Conservation (phyloP, 1,284 basidiomycete species). For the Cutaneotrichosporon cyanovorans region DNA sequence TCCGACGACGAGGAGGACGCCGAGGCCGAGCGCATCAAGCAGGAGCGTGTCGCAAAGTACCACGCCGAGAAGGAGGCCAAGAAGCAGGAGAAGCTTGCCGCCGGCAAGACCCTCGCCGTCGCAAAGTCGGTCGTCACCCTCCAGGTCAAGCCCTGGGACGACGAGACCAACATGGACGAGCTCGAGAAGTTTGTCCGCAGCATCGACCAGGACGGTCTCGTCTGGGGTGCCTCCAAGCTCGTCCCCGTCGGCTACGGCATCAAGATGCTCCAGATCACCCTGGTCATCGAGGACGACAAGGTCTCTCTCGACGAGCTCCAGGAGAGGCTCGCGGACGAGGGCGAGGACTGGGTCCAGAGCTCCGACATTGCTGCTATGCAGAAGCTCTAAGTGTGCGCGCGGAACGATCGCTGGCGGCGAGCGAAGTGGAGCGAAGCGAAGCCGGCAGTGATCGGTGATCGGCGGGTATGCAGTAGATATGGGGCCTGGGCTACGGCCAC, state of each 20-base stretch:
- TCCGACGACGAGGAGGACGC: constrained; percentile 70
- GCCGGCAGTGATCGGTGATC: no score
- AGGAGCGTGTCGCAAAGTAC: constrained; percentile 90
- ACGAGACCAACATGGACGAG: constrained; percentile 91
- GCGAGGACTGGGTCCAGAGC: constrained; percentile 71
- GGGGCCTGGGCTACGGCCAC: background rate
- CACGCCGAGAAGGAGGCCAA: constrained; percentile 88
- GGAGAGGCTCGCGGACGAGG: constrained; percentile 64
- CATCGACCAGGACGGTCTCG: constrained; percentile 82
- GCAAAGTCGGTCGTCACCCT: constrained; percentile 81
- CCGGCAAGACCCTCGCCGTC: constrained; percentile 56
- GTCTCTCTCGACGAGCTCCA: constrained; percentile 92
- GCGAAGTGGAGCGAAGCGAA: no score
- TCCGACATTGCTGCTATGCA: constrained; percentile 62
- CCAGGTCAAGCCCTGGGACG: constrained; percentile 98
- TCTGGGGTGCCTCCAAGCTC: constrained; percentile 80
- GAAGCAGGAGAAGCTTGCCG: constrained; percentile 52
- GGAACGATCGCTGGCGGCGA: no score
- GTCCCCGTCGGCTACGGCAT: constrained; percentile 82
- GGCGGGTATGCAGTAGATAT: no score
- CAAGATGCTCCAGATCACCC: constrained; percentile 83
- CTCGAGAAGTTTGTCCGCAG: constrained; percentile 79
- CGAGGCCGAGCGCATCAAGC: constrained; percentile 90
- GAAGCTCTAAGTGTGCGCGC: constrained; percentile 21
- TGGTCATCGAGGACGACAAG: constrained; percentile 86